Conservation (phyloP, 2,329 filamentous ascomycete genomes). For the Fusarium armeniacum region DNA sequence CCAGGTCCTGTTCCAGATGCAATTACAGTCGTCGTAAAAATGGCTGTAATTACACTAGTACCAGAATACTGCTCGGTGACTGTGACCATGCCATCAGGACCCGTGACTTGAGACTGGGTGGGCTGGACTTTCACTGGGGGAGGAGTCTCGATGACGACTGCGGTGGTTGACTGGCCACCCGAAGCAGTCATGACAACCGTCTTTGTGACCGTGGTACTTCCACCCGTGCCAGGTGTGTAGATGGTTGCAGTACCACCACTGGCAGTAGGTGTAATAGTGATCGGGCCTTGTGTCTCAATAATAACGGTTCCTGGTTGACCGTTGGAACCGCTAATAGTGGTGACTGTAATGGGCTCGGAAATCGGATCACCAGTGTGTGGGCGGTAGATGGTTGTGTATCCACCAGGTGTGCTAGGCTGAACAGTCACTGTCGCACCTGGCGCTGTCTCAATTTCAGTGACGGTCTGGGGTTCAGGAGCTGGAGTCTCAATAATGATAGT, state of each 20-base stretch:
- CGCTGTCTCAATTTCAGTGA: slow-evolving; percentile 12
- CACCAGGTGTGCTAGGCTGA: slow-evolving; percentile 23
- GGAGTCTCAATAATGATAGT: slow-evolving; percentile 39
- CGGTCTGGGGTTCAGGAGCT: slow-evolving; percentile 11
- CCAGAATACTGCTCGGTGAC: slow-evolving; percentile 27
- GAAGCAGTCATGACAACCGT: slow-evolving; percentile 22
- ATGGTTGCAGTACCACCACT: slow-evolving; percentile 28
- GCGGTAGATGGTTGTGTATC: slow-evolving; percentile 30
- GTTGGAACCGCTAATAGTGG: slow-evolving; percentile 29
- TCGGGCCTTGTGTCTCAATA: slow-evolving; percentile 36
- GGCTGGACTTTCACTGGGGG: slow-evolving; percentile 27
- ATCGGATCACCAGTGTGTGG: slow-evolving; percentile 31
- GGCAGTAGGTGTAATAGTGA: slow-evolving; percentile 26
- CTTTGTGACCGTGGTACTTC: slow-evolving; percentile 27
- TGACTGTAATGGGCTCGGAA: slow-evolving; percentile 32
- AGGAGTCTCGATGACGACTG: slow-evolving; percentile 29
- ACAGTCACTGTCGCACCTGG: slow-evolving; percentile 24
- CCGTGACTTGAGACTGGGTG: slow-evolving; percentile 5
- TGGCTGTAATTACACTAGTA: slow-evolving; percentile 26
- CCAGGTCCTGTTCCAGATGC: slow-evolving; percentile 30
- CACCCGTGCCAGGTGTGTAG: slow-evolving; percentile 27
- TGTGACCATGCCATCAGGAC: slow-evolving; percentile 13
- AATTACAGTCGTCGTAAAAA: slow-evolving; percentile 29
- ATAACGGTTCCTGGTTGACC: slow-evolving; percentile 38
- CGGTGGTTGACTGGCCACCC: slow-evolving; percentile 21